Conservation (phyloP, 2,329 filamentous ascomycete genomes). For the Aspergillus sp. region DNA sequence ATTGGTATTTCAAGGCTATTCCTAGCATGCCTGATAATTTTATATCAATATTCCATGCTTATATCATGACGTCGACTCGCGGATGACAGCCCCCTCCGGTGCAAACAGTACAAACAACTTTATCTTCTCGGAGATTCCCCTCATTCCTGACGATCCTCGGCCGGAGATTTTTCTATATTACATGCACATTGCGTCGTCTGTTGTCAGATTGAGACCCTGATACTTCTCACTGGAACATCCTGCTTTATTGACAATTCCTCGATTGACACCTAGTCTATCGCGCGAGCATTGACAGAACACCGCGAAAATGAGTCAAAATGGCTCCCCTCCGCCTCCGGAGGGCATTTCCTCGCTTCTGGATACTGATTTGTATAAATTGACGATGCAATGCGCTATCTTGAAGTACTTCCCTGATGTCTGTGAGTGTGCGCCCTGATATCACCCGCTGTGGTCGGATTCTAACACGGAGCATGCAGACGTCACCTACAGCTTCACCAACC, state of each 20-base stretch:
- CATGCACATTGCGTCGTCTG: background rate
- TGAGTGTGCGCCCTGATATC: slow-evolving; percentile 27
- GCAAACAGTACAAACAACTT: slow-evolving; percentile 23
- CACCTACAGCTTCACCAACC: slow-evolving; percentile 92
- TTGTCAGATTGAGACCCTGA: background rate
- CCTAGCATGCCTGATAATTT: background rate
- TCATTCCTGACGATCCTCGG: slow-evolving; percentile 6
- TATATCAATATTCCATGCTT: background rate
- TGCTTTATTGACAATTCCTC: background rate
- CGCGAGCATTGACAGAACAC: background rate
- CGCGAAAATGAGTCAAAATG: slow-evolving; percentile 29
- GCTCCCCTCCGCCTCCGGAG: slow-evolving; percentile 49
- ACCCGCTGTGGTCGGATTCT: background rate
- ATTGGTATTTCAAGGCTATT: too few relatives aligned
- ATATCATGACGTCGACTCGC: slow-evolving; percentile 1
- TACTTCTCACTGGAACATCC: background rate
- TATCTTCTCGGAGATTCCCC: slow-evolving; percentile 6
- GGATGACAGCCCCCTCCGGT: background rate
- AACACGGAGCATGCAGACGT: slow-evolving; percentile 53
- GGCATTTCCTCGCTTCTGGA: slow-evolving; percentile 81
- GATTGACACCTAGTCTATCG: background rate
- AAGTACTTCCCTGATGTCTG: slow-evolving; percentile 78
- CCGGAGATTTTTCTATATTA: background rate
- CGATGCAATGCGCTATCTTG: slow-evolving; percentile 96
- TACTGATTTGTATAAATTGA: slow-evolving; percentile 90